Evolutionary conservation across 441 rosid species (phyloP), one percentile per base, ranked within the genome.

Genomic region (Adansonia madagascariensis): DNA sequence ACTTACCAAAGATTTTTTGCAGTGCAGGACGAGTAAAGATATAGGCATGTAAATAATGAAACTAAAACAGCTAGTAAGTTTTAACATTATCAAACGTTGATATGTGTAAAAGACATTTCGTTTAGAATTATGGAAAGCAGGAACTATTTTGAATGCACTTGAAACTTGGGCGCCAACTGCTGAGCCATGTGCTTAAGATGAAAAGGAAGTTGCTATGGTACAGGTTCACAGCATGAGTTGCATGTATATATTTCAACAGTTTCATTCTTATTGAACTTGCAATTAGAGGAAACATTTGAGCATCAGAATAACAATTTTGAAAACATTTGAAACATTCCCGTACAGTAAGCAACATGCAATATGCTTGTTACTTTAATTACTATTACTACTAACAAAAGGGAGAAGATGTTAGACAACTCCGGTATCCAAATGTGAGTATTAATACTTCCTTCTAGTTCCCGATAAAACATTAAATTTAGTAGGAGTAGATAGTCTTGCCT

Each of bases 281-380:
- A 14, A 63, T 18, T 6, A 17, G 52, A 66, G 17, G 52, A 44
- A 66, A 17, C 52, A 66, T 17, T 24, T 41, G 27, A 41, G 31
- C 52, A 41, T 41, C 24, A 66, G 31, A 31, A 43, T n/a, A 43
- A 39, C 71, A 65, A 8, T 43, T 65, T 65, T 65, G n/a, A 57
- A 27, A 1, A 27, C 31, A 27, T 27, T 27, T 27, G 31, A 27
- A 1, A 27, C 31, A 27, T 27, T 27, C 31, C 31, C 31, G 31
- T 0, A 62, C 66, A 27, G 44, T 62, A 43, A 62, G 14, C 66
- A 31, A 31, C 17, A 31, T 62, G n/a, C 31, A 61, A 8, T 61
- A 60, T 27, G 66, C 66, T 27, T 2, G 43, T 61, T 2, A 27
- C 1, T 61, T 60, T 27, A 12, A 31, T 27, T 27, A 27, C 35